These are phyloP conservation scores for Giardia muris DNA, from an alignment of 208 protist genomes.

Conservation along the genomic window DNA sequence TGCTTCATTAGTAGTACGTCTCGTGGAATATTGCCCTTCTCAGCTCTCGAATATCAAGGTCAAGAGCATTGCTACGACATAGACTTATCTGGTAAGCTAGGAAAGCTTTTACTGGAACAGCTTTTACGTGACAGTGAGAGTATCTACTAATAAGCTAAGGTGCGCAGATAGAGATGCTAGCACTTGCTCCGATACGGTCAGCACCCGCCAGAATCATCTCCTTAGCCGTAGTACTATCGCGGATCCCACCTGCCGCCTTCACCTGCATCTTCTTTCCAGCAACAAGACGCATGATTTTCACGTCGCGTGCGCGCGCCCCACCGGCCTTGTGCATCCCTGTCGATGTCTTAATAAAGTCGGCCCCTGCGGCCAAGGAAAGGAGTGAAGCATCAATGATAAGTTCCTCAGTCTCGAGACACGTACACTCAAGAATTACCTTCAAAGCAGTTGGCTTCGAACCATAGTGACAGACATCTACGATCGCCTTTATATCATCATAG, in stretches of 20 bases:
- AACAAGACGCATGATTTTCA: slow-evolving; percentile 65
- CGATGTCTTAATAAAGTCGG: slow-evolving; percentile 75
- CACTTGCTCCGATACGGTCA: slow-evolving; percentile 62
- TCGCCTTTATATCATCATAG: slow-evolving; percentile 60
- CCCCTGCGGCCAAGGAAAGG: slow-evolving; percentile 58
- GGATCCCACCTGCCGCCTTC: slow-evolving; percentile 70
- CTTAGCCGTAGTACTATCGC: slow-evolving; percentile 52
- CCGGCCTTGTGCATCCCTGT: slow-evolving; percentile 65
- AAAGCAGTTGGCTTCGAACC: background rate
- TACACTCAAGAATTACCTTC: slow-evolving; percentile 69
- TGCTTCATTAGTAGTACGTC: background rate
- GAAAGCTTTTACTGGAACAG: too few relatives aligned
- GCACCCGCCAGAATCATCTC: slow-evolving; percentile 63
- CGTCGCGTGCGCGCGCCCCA: slow-evolving; percentile 61
- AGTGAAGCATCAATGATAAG: slow-evolving; percentile 68
- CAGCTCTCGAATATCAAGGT: too few relatives aligned
- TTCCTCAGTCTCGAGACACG: slow-evolving; percentile 60
- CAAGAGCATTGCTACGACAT: too few relatives aligned
- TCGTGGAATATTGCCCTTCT: background rate
- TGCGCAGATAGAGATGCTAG: background rate
- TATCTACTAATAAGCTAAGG: too few relatives aligned
- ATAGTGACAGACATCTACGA: slow-evolving; percentile 42
- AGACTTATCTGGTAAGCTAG: too few relatives aligned
- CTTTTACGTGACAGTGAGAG: too few relatives aligned
- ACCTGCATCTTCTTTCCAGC: slow-evolving; percentile 58